Conservation (phyloP, 768 basidiomycete genomes). For the Paxillus ammoniavirescens region DNA sequence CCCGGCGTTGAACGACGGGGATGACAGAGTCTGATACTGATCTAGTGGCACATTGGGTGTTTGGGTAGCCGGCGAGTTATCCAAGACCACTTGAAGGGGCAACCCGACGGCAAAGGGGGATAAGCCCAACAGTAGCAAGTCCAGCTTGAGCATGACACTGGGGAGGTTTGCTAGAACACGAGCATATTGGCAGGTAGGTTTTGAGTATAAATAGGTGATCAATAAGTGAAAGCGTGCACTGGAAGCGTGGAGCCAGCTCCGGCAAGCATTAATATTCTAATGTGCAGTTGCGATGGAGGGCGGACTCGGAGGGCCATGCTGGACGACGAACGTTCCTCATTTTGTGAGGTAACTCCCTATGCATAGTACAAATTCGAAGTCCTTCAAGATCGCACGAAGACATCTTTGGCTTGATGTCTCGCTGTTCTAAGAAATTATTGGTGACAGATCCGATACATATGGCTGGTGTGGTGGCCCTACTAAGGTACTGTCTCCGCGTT, state of each 20-base stretch:
- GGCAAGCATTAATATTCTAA: not conserved
- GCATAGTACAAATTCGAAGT: not conserved
- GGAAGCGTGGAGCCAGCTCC: not conserved
- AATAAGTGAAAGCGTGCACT: not conserved
- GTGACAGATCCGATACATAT: too few relatives aligned
- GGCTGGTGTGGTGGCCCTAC: too few relatives aligned
- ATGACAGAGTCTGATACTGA: not conserved
- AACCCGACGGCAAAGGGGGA: slow-evolving; percentile 21
- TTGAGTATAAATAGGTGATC: slow-evolving; percentile 1
- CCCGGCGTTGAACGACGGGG: slow-evolving; percentile 19
- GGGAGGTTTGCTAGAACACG: not conserved
- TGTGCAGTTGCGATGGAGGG: not conserved
- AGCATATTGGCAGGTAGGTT: not conserved
- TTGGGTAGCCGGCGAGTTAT: slow-evolving; percentile 22
- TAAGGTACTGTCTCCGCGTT: too few relatives aligned
- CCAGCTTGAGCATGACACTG: not conserved
- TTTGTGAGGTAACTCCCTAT: not conserved
- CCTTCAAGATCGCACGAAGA: not conserved
- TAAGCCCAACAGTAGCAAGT: slow-evolving; percentile 2
- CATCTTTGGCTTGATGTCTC: not conserved
- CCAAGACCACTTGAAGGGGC: slow-evolving; percentile 42
- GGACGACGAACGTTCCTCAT: slow-evolving; percentile 2
- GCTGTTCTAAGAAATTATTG: too few relatives aligned
- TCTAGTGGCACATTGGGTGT: slow-evolving; percentile 27
- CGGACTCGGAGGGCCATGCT: not conserved